These are phyloP conservation scores for Strobilomyces confusus DNA, from an alignment of 768 basidiomycete species.

Conservation along the genomic window DNA sequence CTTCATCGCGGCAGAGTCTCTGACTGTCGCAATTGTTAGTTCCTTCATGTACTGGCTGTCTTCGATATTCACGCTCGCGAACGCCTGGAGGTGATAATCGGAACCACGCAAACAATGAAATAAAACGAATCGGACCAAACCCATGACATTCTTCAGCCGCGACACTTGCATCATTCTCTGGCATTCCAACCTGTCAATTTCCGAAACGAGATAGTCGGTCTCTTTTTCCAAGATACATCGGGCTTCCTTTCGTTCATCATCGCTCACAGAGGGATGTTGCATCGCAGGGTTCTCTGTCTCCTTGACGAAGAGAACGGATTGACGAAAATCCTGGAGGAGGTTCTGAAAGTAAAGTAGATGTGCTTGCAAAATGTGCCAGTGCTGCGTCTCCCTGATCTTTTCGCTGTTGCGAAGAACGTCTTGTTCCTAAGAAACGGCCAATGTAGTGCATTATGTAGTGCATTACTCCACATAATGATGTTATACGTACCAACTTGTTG, in stretches of 20 bases:
- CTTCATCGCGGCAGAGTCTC: conserved; percentile 41
- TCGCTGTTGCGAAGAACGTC: conserved; percentile 35
- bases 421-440: conserved; percentile 37
- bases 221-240: conserved; percentile 41
- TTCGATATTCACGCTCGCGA: conserved; percentile 54
- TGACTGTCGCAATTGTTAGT: conserved; percentile 44
- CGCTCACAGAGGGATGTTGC: conserved; percentile 23
- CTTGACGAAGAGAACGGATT: conserved; percentile 47
- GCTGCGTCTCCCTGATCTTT: conserved; percentile 43
- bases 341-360: conserved; percentile 54
- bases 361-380: conserved; percentile 54
- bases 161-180: conserved; percentile 28
- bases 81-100: conserved; percentile 38
- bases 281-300: conserved; percentile 49
- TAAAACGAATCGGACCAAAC: conserved; percentile 23
- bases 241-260: conserved; percentile 18
- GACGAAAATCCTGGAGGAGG: conserved; percentile 50
- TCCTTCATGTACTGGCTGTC: conserved; percentile 51
- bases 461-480: not conserved
- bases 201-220: conserved; percentile 43
- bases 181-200: conserved; percentile 45
- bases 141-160: conserved; percentile 32
- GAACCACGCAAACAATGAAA: not conserved
- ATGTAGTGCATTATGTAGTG: not conserved
- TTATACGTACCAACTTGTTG: conserved; percentile 40